A percentile compares a stretch with the other conserved stretches of the same genome.
Evolutionary conservation across 1,139 yeast genomes (phyloP).

Genomic region (Debaryomyces sp.): DNA sequence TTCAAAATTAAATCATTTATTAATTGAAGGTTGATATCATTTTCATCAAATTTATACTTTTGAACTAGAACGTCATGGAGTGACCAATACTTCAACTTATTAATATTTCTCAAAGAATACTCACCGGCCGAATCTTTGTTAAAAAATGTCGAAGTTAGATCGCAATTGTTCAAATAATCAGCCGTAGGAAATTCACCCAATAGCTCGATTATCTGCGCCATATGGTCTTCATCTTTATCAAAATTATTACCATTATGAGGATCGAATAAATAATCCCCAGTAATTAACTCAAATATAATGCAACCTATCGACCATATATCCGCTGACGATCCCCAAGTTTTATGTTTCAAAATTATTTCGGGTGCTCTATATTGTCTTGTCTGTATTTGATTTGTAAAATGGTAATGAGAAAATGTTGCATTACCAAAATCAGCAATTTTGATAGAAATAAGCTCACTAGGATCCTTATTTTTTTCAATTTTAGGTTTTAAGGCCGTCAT

Average conservation of each 20-base stretch:
- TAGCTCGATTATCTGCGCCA: conserved; percentile 77
- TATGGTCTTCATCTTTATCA: conserved; percentile 79
- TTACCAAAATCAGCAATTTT: conserved; percentile 88
- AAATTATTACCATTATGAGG: conserved; percentile 69
- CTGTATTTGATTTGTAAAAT: conserved; percentile 83
- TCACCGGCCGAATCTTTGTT: conserved; percentile 41
- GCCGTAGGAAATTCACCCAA: conserved; percentile 59
- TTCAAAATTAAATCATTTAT: conserved; percentile 42
- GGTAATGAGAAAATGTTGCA: conserved; percentile 74
- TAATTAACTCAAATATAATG: conserved; percentile 74
- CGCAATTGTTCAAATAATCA: conserved; percentile 52
- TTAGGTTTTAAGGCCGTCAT: neutral
- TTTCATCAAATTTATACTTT: conserved; percentile 43
- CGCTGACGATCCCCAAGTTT: conserved; percentile 80
- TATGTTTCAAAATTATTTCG: conserved; percentile 66
- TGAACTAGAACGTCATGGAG: conserved; percentile 66
- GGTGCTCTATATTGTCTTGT: conserved; percentile 87
- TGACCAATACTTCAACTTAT: conserved; percentile 69
- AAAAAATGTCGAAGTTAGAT: conserved; percentile 54
- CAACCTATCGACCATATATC: conserved; percentile 89
- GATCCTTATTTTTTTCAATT: neutral
- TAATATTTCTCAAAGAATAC: conserved; percentile 55
- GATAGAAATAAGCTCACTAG: conserved; percentile 19
- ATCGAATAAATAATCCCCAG: conserved; percentile 85
- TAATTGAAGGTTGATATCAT: conserved; percentile 32